Percentiles rank a stretch among this genome's conserved stretches.
phyloP scores from a whole-genome alignment of 768 basidiomycete species.

The Tulasnella sp. region DNA sequence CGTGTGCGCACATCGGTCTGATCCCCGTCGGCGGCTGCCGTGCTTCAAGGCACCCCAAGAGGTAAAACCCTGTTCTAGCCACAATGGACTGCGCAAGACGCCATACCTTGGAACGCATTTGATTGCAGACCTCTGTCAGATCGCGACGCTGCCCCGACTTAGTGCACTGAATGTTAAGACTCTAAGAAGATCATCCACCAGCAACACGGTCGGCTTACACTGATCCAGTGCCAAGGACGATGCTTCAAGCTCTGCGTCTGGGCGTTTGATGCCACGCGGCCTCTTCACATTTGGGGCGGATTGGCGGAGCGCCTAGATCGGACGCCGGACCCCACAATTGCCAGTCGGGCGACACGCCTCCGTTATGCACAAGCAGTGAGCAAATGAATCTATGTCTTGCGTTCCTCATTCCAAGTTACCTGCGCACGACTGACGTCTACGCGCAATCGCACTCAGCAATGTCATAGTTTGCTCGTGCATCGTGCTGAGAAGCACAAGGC shows the following conservation, averaged over 20 bases:
- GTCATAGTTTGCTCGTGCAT: too few species aligned
- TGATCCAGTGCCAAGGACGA: not conserved
- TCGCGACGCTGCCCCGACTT: too few species aligned
- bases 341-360: too few species aligned
- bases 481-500: too few species aligned
- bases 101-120: not conserved
- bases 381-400: too few species aligned
- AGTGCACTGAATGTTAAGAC: too few species aligned
- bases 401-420: too few species aligned
- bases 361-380: too few species aligned
- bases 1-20: not conserved
- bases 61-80: not conserved
- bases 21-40: not conserved
- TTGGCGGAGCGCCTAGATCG: not conserved
- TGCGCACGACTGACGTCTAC: too few species aligned
- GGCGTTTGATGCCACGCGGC: not conserved
- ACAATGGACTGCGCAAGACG: not conserved
- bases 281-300: not conserved
- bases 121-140: not conserved
- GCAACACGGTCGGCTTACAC: too few species aligned
- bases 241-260: not conserved
- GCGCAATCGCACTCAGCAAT: too few species aligned
- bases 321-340: not conserved
- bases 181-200: too few species aligned
- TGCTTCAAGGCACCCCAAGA: constrained; percentile 3